Percentiles rank a stretch among this genome's conserved stretches.
These are phyloP conservation scores for Lepidium sativum DNA, from an alignment of 345 rosid genomes.

Conservation along the genomic window DNA sequence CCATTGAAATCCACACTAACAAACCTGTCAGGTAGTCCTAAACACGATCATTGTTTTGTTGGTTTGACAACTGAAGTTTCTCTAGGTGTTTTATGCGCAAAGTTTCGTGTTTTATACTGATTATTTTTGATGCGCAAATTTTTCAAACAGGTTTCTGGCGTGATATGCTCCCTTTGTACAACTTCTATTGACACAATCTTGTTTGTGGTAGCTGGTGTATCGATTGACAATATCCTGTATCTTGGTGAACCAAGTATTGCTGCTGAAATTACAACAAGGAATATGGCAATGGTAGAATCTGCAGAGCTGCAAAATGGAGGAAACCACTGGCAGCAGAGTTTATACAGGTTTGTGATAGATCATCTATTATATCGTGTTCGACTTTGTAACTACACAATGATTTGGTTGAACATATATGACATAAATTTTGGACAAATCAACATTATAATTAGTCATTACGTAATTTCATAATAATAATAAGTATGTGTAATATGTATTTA, in stretches of 20 bases:
- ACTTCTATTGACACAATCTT: background rate
- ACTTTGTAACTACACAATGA: too few relatives aligned
- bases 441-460: too few relatives aligned
- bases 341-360: too few relatives aligned
- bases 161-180: background rate
- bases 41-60: background rate
- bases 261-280: constrained; percentile 90
- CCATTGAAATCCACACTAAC: constrained; percentile 52
- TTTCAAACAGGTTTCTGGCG: too few relatives aligned
- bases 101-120: background rate
- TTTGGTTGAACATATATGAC: too few relatives aligned
- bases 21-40: constrained; percentile 39
- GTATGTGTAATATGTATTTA: too few relatives aligned
- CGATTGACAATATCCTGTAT: constrained; percentile 68
- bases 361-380: too few relatives aligned
- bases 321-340: constrained; percentile 75
- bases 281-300: constrained; percentile 96
- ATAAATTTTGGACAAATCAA: too few relatives aligned
- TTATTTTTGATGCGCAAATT: background rate
- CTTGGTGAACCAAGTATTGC: constrained; percentile 99
- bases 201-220: constrained; percentile 60
- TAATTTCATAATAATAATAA: too few relatives aligned
- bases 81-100: background rate
- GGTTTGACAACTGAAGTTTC: background rate
- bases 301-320: constrained; percentile 95